Conservation (phyloP, 257 asterid species). For the Haberlea rhodopensis region DNA sequence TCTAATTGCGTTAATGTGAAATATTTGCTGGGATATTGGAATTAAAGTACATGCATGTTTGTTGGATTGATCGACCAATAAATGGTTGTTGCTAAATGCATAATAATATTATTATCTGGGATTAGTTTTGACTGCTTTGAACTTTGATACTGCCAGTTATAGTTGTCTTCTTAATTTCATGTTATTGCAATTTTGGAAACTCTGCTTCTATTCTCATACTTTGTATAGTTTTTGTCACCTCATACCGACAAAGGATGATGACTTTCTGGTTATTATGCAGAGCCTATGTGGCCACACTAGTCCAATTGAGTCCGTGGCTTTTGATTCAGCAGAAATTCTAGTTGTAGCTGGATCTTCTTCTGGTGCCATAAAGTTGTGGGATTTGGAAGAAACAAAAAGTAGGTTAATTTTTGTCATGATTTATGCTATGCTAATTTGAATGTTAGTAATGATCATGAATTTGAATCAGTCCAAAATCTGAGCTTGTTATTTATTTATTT, state of each 20-base stretch:
- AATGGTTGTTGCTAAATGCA: not conserved
- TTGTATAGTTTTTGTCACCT: conserved; percentile 23
- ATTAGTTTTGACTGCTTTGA: conserved; percentile 12
- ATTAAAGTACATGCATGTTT: not conserved
- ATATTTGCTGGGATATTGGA: not conserved
- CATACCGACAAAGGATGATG: conserved; percentile 25
- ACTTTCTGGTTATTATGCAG: conserved; percentile 46
- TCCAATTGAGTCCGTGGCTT: conserved; percentile 92
- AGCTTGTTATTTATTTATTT: conserved; percentile 13
- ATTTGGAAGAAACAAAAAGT: conserved; percentile 95
- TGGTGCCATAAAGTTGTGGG: conserved; percentile 96
- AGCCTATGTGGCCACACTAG: conserved; percentile 86
- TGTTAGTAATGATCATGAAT: conserved; percentile 2
- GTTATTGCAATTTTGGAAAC: conserved; percentile 12
- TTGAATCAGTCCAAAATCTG: conserved; percentile 7
- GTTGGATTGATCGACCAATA: not conserved
- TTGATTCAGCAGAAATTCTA: conserved; percentile 83
- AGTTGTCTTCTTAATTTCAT: conserved; percentile 13
- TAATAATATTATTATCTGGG: no score
- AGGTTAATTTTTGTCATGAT: conserved; percentile 29
- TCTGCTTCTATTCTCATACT: conserved; percentile 2
- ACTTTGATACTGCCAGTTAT: conserved; percentile 16
- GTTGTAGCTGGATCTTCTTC: conserved; percentile 97
- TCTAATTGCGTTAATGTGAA: not conserved
- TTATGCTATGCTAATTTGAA: conserved; percentile 8